phyloP scores from a whole-genome alignment of 2,329 filamentous ascomycete genomes.

The Podosphaera fusca region DNA sequence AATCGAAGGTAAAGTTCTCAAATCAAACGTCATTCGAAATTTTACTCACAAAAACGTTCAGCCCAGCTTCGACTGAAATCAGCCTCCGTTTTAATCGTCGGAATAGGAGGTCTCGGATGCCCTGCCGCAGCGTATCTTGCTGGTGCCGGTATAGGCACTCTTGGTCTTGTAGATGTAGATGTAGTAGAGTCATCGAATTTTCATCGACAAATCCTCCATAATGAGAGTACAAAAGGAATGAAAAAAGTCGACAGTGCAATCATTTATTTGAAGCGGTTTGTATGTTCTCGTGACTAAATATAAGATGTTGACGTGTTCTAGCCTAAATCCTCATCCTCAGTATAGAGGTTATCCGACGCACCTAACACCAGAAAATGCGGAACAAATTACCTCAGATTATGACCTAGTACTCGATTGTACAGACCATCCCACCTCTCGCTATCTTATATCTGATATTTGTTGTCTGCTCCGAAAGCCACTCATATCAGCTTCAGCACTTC shows the following conservation, averaged over 20 bases:
- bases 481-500: conserved; percentile 72
- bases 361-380: conserved; percentile 45
- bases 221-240: conserved; percentile 43
- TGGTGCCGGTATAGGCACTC: conserved; percentile 60
- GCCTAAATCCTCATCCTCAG: conserved; percentile 47
- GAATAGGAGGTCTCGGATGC: conserved; percentile 74
- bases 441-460: conserved; percentile 77
- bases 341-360: conserved; percentile 40
- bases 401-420: conserved; percentile 86
- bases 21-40: neutral
- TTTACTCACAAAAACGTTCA: conserved; percentile 15
- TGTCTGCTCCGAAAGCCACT: conserved; percentile 59
- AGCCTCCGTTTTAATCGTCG: conserved; percentile 56
- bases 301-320: conserved; percentile 14
- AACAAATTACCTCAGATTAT: conserved; percentile 42
- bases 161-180: conserved; percentile 77
- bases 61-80: conserved; percentile 54
- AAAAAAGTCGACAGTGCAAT: conserved; percentile 63
- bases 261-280: conserved; percentile 26
- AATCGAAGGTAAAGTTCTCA: conserved; percentile 31
- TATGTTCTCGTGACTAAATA: neutral
- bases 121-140: conserved; percentile 84
- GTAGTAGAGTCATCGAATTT: conserved; percentile 74
- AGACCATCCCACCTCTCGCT: conserved; percentile 75
- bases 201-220: conserved; percentile 75